Conservation (phyloP, 2,329 filamentous ascomycete genomes). For the Colletotrichum cuscutae region DNA sequence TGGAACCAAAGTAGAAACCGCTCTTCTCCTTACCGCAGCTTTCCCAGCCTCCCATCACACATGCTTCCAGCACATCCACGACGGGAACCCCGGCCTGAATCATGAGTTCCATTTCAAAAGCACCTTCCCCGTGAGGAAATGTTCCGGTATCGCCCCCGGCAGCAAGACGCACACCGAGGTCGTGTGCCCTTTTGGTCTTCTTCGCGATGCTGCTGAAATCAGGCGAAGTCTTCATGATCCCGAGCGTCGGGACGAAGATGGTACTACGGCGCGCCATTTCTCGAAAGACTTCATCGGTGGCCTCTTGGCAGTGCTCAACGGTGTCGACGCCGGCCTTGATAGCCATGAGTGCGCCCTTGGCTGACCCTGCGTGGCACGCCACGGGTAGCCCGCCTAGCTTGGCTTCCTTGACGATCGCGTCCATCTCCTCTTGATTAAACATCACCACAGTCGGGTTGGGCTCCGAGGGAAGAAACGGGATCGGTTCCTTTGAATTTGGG, state of each 20-base stretch:
- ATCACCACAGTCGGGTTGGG: conserved; percentile 55
- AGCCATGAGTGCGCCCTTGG: conserved; percentile 56
- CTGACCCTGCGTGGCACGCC: conserved; percentile 53
- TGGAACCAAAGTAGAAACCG: conserved; percentile 62
- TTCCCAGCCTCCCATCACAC: conserved; percentile 64
- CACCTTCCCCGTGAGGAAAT: conserved; percentile 63
- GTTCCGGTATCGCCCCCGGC: conserved; percentile 65
- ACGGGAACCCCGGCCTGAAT: conserved; percentile 60
- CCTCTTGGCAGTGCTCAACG: conserved; percentile 57
- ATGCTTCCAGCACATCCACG: conserved; percentile 59
- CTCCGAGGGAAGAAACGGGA: conserved; percentile 42
- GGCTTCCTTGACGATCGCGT: conserved; percentile 60
- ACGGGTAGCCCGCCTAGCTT: conserved; percentile 52
- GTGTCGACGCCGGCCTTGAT: conserved; percentile 56
- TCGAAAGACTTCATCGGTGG: conserved; percentile 51
- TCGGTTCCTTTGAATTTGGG: conserved; percentile 40
- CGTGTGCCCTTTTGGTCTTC: conserved; percentile 53
- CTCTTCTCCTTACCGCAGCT: conserved; percentile 63
- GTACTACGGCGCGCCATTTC: conserved; percentile 55
- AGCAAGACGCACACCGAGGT: conserved; percentile 59
- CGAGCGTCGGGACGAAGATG: conserved; percentile 64
- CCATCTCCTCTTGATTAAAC: conserved; percentile 61
- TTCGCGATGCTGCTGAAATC: conserved; percentile 43
- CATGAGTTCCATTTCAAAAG: conserved; percentile 64
- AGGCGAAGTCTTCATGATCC: conserved; percentile 42